A percentile compares a stretch with the other conserved stretches of the same genome.
Conservation (phyloP, 108 stramenopile genomes). For the Cyclotella sp. region DNA sequence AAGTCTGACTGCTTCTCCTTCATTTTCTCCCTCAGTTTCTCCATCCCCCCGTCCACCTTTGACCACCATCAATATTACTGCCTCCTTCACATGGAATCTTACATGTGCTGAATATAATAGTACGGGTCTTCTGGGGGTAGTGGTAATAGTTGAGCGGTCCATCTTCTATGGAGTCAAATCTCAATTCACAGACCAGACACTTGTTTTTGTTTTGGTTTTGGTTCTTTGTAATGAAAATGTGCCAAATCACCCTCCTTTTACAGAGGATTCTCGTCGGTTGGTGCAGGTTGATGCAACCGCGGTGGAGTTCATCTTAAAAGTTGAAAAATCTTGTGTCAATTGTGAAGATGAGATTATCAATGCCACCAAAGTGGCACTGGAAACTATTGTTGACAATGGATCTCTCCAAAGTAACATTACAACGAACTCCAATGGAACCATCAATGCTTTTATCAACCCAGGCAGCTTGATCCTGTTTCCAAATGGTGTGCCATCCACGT, state of each 20-base stretch:
- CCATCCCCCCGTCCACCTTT: not conserved
- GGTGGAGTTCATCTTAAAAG: not conserved
- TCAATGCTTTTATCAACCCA: not conserved
- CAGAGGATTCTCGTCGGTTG: not conserved
- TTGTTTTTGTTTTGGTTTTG: not conserved
- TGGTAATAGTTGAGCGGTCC: not conserved
- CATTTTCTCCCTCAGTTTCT: not conserved
- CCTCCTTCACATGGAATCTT: not conserved
- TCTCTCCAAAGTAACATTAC: not conserved
- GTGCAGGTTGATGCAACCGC: not conserved
- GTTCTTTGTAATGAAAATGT: not conserved
- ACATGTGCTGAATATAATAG: not conserved
- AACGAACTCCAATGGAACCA: not conserved
- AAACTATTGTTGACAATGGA: not conserved
- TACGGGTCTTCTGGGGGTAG: not conserved
- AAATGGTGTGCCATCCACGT: too few relatives aligned
- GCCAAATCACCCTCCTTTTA: not conserved
- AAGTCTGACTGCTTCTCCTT: too few relatives aligned
- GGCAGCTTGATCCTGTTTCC: not conserved
- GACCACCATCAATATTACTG: not conserved
- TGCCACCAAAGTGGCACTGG: not conserved
- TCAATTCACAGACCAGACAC: not conserved
- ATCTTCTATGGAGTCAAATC: not conserved
- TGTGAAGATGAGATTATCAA: not conserved
- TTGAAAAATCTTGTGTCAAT: not conserved